Base-by-base conservation (phyloP, 2,329 filamentous ascomycete genomes). In the Phaeosphaeriaceae sp. region DNA sequence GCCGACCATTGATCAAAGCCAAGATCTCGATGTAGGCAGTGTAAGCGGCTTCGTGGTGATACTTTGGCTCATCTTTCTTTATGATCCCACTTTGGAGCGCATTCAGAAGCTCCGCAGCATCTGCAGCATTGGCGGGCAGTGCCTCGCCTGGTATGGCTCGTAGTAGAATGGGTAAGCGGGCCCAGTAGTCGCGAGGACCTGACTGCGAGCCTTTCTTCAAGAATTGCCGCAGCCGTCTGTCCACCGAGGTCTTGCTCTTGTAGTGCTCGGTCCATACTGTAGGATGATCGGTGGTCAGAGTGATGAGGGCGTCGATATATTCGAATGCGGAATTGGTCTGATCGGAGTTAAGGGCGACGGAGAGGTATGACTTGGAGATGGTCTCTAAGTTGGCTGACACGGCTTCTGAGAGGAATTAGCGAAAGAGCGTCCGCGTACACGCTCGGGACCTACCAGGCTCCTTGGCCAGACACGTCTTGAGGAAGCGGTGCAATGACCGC, bases 191-290 rank as follows among this genome's bases (percentile, higher is more conserved):
- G 3, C 83, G 79, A 0, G 87, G 82, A 2, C 90, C 90, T n/a
- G 88, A 86, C 70, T 97, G 91, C 0, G 94, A 96, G 2, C 95
- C 94, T 68, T 89, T 91, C 61, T 91, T 88, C 7, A 98, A 81
- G 66, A 96, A 95, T 9, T 87, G 81, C 50, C 86, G 85, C 3
- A 99, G 77, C 21, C 89, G 79, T 58, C 81, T 86, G 59, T 78
- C 83, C 57, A 76, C 85, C 7, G 83, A 72, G 27, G 84, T 85
- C 72, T 88, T 89, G 48, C 82, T 84, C 25, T 78, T 81, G 73
- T 88, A 88, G 53, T 86, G 80, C 5, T 82, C 82, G 1, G 88
- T 89, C 95, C 95, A 99, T 10, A 93, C 81, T 17, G 87, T 83
- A 1, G 92, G 88, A 49, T 88, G 84, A 13, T 75, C 74, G 27